These are phyloP conservation scores for Parasitella parasitica DNA, from an alignment of 371 early-diverging fungal genomes.

Conservation along the genomic window DNA sequence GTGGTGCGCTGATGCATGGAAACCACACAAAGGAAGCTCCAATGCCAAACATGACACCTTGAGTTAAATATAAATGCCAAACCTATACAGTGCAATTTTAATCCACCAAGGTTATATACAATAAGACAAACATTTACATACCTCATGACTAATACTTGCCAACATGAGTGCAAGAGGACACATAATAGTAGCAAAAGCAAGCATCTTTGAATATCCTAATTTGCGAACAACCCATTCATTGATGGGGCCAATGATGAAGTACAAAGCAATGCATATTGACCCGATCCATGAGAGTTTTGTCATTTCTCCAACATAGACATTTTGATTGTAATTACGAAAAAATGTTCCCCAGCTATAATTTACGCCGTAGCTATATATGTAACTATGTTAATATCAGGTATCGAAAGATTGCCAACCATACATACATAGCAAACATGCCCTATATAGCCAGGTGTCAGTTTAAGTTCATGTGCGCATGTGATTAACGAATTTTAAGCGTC, in stretches of 20 bases:
- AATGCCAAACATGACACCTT: conserved; percentile 70
- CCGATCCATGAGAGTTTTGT: conserved; percentile 42
- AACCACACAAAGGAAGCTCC: conserved; percentile 70
- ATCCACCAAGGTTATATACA: neutral
- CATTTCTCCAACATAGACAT: conserved; percentile 32
- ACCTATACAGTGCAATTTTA: conserved; percentile 12
- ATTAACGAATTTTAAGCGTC: neutral
- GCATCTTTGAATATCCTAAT: conserved; percentile 55
- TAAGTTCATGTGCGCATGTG: neutral
- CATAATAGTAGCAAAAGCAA: conserved; percentile 46
- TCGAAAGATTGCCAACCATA: neutral
- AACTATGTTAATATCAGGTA: neutral
- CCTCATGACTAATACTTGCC: conserved; percentile 58
- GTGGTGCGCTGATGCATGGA: conserved; percentile 63
- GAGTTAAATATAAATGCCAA: conserved; percentile 71
- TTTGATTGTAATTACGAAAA: conserved; percentile 26
- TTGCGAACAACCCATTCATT: conserved; percentile 48
- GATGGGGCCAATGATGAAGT: conserved; percentile 40
- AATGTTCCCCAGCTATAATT: conserved; percentile 45
- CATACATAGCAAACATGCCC: conserved; percentile 41
- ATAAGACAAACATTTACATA: neutral
- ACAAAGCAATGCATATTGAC: conserved; percentile 37
- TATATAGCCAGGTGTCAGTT: neutral
- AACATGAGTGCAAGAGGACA: conserved; percentile 60
- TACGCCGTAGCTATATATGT: conserved; percentile 34